phyloP scores from a whole-genome alignment of 495 filamentous ascomycete genomes.

The Copromyces sp. region DNA sequence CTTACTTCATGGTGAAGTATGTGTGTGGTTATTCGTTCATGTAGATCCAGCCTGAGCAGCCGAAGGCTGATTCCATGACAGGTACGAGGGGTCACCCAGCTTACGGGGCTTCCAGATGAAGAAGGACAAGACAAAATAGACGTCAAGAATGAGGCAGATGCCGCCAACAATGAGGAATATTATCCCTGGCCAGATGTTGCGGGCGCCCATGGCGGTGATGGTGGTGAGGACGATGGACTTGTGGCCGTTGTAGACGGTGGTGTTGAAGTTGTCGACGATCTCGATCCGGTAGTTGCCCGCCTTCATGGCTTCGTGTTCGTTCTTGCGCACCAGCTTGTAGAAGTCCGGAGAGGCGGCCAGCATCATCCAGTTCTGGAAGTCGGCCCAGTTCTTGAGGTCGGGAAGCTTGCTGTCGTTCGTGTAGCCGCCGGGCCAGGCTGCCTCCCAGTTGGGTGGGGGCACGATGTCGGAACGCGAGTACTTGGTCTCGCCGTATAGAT shows the following conservation, averaged over 20 bases:
- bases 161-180: conserved; percentile 92
- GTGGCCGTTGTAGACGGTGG: conserved; percentile 75
- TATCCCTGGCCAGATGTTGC: conserved; percentile 93
- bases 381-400: conserved; percentile 58
- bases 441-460: conserved; percentile 79
- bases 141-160: conserved; percentile 78
- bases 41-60: conserved; percentile 27
- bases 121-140: conserved; percentile 80
- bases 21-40: background rate
- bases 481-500: conserved; percentile 57
- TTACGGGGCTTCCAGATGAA: conserved; percentile 83
- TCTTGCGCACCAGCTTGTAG: conserved; percentile 78
- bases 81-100: conserved; percentile 93
- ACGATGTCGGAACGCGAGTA: conserved; percentile 52
- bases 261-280: conserved; percentile 58
- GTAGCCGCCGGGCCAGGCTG: conserved; percentile 56
- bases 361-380: conserved; percentile 98
- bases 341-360: conserved; percentile 93
- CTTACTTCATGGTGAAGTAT: background rate
- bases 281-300: conserved; percentile 53
- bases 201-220: conserved; percentile 87
- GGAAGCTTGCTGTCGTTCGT: conserved; percentile 51
- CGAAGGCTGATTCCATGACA: conserved; percentile 92
- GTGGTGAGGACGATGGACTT: conserved; percentile 91
- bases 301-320: conserved; percentile 59